Percentiles rank a stretch among this genome's conserved stretches.
Evolutionary conservation across 768 basidiomycete genomes (phyloP).

Genomic region (Suillus tomentosus): DNA sequence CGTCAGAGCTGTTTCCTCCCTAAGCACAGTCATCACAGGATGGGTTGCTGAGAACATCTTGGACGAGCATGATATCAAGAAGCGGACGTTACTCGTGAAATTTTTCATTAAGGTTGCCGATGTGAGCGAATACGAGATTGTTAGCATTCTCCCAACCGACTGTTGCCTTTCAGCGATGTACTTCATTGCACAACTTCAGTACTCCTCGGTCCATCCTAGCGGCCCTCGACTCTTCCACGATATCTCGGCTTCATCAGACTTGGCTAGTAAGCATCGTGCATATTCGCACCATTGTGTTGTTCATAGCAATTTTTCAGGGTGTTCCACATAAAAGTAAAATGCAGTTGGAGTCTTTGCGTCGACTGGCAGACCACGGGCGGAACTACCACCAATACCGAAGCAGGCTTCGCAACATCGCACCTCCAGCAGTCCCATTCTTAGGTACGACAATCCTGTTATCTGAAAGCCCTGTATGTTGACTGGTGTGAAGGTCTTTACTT

Average conservation of each 20-base stretch:
- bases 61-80: constrained; percentile 87
- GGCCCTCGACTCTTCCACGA: constrained; percentile 94
- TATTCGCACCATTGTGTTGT: background rate
- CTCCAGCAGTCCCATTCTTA: constrained; percentile 94
- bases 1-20: constrained; percentile 80
- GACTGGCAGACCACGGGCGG: constrained; percentile 87
- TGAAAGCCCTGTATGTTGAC: background rate
- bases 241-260: constrained; percentile 88
- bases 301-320: constrained; percentile 46
- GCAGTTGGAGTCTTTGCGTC: constrained; percentile 77
- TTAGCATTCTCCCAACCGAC: constrained; percentile 15
- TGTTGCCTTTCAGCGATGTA: constrained; percentile 68
- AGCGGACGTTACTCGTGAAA: constrained; percentile 74
- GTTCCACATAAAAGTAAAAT: constrained; percentile 83
- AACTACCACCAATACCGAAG: constrained; percentile 92
- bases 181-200: constrained; percentile 83
- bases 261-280: constrained; percentile 71
- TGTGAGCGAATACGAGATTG: constrained; percentile 47
- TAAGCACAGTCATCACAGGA: constrained; percentile 92
- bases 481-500: constrained; percentile 68
- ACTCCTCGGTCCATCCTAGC: constrained; percentile 91
- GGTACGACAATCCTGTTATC: constrained; percentile 46
- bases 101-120: constrained; percentile 94
- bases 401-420: constrained; percentile 81
- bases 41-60: constrained; percentile 96